Evolutionary conservation across 306 rosid species (phyloP), one percentile per base, ranked within the genome.

Genomic region (Castanopsis chinensis): DNA sequence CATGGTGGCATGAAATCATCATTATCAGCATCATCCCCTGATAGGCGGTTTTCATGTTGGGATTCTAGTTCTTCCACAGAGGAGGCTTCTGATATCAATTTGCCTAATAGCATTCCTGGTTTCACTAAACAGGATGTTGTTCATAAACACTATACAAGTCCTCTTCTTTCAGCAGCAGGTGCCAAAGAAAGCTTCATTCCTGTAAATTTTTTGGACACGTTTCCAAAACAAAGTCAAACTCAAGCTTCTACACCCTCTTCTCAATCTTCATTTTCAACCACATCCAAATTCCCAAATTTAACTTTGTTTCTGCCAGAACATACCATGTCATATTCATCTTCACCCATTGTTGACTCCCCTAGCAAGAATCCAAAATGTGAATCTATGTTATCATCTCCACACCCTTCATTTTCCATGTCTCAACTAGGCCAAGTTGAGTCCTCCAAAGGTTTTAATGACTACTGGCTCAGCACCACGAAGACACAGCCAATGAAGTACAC

Each of bases 401-500:
- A 58, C 77, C 76, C 81, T 57, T 23, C 89, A 55, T 76, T 79
- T 76, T 79, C 73, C 20, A 14, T 74, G 4, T 60, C 85, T 7
- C 87, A 88, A 23, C 71, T 78, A 65, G 79, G 69, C 73, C 86
- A 79, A 81, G 71, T 57, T 23, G 80, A 78, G 27, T 69, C 67
- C 27, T 73, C 87, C 51, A 90, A 80, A 76, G 86, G 88, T 32
- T 79, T 85, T 75, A 88, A 79, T 59, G 92, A 87, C 18, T 87
- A 84, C 81, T 90, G 94, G 93, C 90, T 88, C 72, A 86, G 88
- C 68, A 25, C 83, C 3, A 89, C 88, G 3, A 92, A 85, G 86
- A 86, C 94, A 32, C 97, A 94, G 82, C 89, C 92, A 14, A 74
- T 91, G 89, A 94, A 92, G 78, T 68, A 30, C 87, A 76, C 17